A percentile compares a stretch with the other conserved stretches of the same genome.
phyloP scores from a whole-genome alignment of 1,139 yeast species.

The Trichomonascaceae sp. region DNA sequence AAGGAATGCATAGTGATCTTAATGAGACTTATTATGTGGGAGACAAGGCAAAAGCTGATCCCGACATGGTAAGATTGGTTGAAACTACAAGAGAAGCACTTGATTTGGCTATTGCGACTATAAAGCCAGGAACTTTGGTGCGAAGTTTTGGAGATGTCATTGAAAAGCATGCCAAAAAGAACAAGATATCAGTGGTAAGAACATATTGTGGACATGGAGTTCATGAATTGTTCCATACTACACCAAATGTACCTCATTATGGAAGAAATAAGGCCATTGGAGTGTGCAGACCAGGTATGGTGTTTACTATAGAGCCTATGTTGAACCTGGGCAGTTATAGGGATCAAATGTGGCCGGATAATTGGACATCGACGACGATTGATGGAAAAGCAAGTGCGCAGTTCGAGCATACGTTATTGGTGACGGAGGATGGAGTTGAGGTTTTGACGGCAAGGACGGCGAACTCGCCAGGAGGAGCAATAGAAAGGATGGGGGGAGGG shows the following conservation, averaged over 20 bases:
- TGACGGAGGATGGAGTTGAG: conserved; percentile 92
- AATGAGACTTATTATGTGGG: conserved; percentile 98
- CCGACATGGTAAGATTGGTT: conserved; percentile 77
- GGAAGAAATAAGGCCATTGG: conserved; percentile 93
- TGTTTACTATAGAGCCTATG: conserved; percentile 98
- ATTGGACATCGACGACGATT: conserved; percentile 89
- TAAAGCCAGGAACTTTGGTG: conserved; percentile 90
- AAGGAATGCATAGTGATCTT: conserved; percentile 90
- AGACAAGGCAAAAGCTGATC: conserved; percentile 68
- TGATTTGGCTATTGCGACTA: conserved; percentile 71
- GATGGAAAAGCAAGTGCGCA: conserved; percentile 92
- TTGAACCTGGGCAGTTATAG: conserved; percentile 78
- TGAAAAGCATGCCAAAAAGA: conserved; percentile 76
- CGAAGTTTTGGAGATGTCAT: conserved; percentile 84
- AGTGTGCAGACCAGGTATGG: conserved; percentile 91
- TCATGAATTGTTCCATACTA: conserved; percentile 79
- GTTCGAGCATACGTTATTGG: conserved; percentile 84
- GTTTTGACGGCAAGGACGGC: conserved; percentile 77
- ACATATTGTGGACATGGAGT: conserved; percentile 95
- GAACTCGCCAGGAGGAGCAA: conserved; percentile 83
- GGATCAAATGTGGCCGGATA: conserved; percentile 93
- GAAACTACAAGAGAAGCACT: conserved; percentile 92
- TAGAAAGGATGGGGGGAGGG: conserved; percentile 51
- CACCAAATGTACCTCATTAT: conserved; percentile 90
- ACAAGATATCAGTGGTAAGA: conserved; percentile 80